phyloP scores from a whole-genome alignment of 2,329 filamentous ascomycete species.

The Chalaropsis ovoidea region DNA sequence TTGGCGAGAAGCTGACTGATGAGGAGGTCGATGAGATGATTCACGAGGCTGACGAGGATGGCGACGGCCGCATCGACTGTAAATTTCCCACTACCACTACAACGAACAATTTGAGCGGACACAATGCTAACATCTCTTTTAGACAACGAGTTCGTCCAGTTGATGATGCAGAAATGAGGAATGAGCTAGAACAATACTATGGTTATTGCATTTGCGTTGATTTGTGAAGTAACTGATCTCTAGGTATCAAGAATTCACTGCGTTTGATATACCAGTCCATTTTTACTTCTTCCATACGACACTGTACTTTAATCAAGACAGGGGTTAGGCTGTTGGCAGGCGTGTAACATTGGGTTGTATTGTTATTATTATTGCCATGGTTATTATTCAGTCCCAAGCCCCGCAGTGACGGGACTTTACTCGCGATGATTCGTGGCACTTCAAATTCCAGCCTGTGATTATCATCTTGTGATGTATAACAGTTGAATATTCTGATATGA shows the following conservation, averaged over 20 bases:
- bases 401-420: background rate
- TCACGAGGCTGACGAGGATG: conserved; percentile 79
- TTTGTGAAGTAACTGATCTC: conserved; percentile 8
- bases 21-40: conserved; percentile 93
- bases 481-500: too few relatives aligned
- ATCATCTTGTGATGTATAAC: too few relatives aligned
- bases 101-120: conserved; percentile 28
- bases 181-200: conserved; percentile 15
- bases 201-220: conserved; percentile 18
- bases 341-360: background rate
- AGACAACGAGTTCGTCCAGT: conserved; percentile 90
- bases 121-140: conserved; percentile 5
- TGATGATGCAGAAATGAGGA: conserved; percentile 87
- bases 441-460: background rate
- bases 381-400: background rate
- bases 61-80: conserved; percentile 84
- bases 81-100: conserved; percentile 33
- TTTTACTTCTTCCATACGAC: background rate
- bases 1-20: conserved; percentile 82
- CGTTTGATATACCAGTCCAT: background rate
- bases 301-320: background rate
- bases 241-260: conserved; percentile 3
- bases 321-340: background rate
- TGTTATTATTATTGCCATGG: background rate
- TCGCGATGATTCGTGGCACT: background rate